Evolutionary conservation across 352 stramenopile species (phyloP).

Genomic region (Phytophthora pluvialis): DNA sequence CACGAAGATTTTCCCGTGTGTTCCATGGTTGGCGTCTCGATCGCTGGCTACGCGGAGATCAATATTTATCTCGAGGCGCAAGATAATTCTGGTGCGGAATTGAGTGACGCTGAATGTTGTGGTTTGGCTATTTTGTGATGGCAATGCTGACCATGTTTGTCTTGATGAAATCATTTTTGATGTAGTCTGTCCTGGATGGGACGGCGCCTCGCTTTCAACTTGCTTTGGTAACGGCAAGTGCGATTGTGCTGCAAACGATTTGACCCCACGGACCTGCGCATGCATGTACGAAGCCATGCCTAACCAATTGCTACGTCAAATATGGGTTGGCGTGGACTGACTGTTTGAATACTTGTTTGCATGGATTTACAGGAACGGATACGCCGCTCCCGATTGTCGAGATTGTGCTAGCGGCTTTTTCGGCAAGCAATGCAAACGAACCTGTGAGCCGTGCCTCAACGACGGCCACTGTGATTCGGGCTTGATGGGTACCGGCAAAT

Average conservation of each 20-base stretch:
- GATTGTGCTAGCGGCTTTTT: constrained; percentile 73
- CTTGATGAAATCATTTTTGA: neutral
- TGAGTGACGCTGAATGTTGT: neutral
- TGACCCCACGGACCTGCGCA: constrained; percentile 57
- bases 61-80: constrained; percentile 86
- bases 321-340: neutral
- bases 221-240: constrained; percentile 80
- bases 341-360: constrained; percentile 5
- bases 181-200: constrained; percentile 78
- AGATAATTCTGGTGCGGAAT: constrained; percentile 64
- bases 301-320: neutral
- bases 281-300: constrained; percentile 61
- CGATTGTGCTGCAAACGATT: constrained; percentile 69
- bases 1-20: constrained; percentile 66
- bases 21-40: constrained; percentile 83
- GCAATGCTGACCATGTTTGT: constrained; percentile 7
- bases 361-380: constrained; percentile 41
- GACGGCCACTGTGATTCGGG: constrained; percentile 76
- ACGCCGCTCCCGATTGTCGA: constrained; percentile 71
- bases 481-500: constrained; percentile 63
- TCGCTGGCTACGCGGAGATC: constrained; percentile 75
- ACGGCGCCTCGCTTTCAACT: constrained; percentile 45
- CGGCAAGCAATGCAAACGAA: constrained; percentile 52
- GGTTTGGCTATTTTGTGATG: neutral
- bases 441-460: constrained; percentile 80